Evolutionary conservation across 306 rosid genomes (phyloP).

Genomic region (Dalbergia oliveri): DNA sequence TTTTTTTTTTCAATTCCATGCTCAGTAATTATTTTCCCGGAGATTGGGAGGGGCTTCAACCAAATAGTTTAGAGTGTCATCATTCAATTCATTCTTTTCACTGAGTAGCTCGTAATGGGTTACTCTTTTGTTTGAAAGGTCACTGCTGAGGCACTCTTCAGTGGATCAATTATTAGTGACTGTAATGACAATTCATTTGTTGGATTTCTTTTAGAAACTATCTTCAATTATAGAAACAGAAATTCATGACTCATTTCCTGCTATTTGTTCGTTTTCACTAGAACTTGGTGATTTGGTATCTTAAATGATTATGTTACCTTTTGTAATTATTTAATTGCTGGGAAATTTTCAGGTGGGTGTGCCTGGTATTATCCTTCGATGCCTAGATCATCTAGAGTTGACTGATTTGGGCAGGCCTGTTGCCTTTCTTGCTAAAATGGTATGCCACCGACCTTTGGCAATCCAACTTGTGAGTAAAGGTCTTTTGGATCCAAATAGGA

Average conservation of each 20-base stretch:
- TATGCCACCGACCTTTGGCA: constrained; percentile 79
- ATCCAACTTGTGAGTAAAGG: constrained; percentile 85
- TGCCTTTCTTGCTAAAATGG: constrained; percentile 96
- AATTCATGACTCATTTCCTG: no score
- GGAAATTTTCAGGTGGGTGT: constrained; percentile 81
- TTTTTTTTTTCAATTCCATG: neutral
- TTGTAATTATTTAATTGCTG: constrained; percentile 39
- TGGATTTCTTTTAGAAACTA: constrained; percentile 25
- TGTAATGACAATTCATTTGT: constrained; percentile 15
- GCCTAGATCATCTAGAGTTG: constrained; percentile 77
- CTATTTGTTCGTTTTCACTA: no score
- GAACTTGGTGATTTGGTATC: constrained; percentile 1
- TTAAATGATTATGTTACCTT: constrained; percentile 40
- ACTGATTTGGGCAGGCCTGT: constrained; percentile 82
- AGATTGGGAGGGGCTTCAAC: constrained; percentile 7
- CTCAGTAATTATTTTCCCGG: no score
- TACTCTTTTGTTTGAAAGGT: neutral
- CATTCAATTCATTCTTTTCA: neutral
- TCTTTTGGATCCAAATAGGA: constrained; percentile 76
- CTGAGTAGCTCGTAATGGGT: constrained; percentile 21
- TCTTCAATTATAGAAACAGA: neutral
- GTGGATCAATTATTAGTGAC: constrained; percentile 9
- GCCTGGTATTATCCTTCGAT: constrained; percentile 71
- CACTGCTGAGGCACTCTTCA: constrained; percentile 22
- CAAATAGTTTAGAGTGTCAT: neutral